These are phyloP conservation scores for Candida sanyaensis DNA, from an alignment of 1,139 yeast genomes.

Conservation along the genomic window DNA sequence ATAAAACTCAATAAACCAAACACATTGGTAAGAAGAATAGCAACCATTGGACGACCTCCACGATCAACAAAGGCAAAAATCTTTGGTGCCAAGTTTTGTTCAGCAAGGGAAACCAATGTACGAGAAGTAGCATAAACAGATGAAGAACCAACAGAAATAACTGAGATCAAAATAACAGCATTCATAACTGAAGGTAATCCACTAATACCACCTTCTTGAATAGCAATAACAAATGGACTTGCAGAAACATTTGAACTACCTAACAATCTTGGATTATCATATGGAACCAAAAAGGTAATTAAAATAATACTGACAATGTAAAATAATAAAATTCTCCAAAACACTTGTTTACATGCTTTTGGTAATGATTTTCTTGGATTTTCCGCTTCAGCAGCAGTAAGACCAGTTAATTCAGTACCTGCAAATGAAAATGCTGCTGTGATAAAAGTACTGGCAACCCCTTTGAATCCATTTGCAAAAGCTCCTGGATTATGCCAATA, in stretches of 20 bases:
- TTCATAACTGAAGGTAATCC: slow-evolving; percentile 58
- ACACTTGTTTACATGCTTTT: slow-evolving; percentile 44
- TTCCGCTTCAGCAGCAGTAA: slow-evolving; percentile 42
- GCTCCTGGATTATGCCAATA: slow-evolving; percentile 46
- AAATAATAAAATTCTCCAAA: slow-evolving; percentile 46
- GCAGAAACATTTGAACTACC: slow-evolving; percentile 31
- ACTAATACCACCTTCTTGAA: slow-evolving; percentile 51
- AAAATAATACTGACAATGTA: slow-evolving; percentile 40
- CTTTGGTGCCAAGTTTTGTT: slow-evolving; percentile 35
- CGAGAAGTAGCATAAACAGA: slow-evolving; percentile 36
- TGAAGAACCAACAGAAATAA: slow-evolving; percentile 50
- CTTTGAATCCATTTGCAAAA: slow-evolving; percentile 46
- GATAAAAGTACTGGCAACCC: slow-evolving; percentile 41
- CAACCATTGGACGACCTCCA: slow-evolving; percentile 34
- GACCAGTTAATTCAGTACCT: slow-evolving; percentile 43
- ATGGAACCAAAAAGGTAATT: slow-evolving; percentile 41
- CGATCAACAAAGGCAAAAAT: slow-evolving; percentile 34
- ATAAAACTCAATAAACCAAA: slow-evolving; percentile 38
- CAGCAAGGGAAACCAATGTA: slow-evolving; percentile 33
- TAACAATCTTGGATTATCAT: slow-evolving; percentile 28
- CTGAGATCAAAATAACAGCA: slow-evolving; percentile 50
- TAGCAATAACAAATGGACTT: slow-evolving; percentile 53
- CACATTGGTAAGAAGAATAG: slow-evolving; percentile 27
- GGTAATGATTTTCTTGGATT: slow-evolving; percentile 42
- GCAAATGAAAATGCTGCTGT: slow-evolving; percentile 47